Evolutionary conservation across 495 filamentous ascomycete species (phyloP).

Genomic region (Neurospora tetrasperma): DNA sequence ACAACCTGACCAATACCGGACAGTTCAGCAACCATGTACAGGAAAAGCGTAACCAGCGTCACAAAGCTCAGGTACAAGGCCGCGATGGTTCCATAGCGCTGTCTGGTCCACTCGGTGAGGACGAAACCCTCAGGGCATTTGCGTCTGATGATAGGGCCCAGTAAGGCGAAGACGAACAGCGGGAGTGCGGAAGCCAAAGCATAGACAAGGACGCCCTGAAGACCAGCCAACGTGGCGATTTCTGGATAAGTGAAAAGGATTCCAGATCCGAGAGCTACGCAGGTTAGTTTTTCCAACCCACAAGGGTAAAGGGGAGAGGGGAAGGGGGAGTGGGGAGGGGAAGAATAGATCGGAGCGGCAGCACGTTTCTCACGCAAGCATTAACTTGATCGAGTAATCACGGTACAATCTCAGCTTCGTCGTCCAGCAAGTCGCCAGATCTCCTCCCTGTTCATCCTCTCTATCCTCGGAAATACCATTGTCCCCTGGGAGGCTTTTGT

Average conservation of each 20-base stretch:
- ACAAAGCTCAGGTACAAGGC: slow-evolving; percentile 59
- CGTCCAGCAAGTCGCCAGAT: slow-evolving; percentile 23
- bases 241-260: slow-evolving; percentile 71
- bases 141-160: slow-evolving; percentile 61
- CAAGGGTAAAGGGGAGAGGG: slow-evolving; percentile 14
- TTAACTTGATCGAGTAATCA: slow-evolving; percentile 92
- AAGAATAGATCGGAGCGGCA: slow-evolving; percentile 54
- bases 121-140: slow-evolving; percentile 72
- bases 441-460: slow-evolving; percentile 22
- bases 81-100: slow-evolving; percentile 55
- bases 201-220: slow-evolving; percentile 65
- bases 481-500: neutral
- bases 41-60: slow-evolving; percentile 64
- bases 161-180: slow-evolving; percentile 53
- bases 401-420: slow-evolving; percentile 84
- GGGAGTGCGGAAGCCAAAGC: slow-evolving; percentile 57
- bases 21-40: slow-evolving; percentile 75
- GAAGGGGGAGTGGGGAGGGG: slow-evolving; percentile 12
- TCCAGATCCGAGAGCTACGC: slow-evolving; percentile 61
- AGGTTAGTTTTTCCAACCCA: slow-evolving; percentile 18
- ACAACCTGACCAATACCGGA: slow-evolving; percentile 66
- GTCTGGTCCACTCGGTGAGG: slow-evolving; percentile 68
- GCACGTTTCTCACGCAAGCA: slow-evolving; percentile 89
- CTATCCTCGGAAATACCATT: slow-evolving; percentile 4
- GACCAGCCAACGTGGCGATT: slow-evolving; percentile 65